Evolutionary conservation across 208 protist species (phyloP).

Genomic region (Crithidia fasciculata): DNA sequence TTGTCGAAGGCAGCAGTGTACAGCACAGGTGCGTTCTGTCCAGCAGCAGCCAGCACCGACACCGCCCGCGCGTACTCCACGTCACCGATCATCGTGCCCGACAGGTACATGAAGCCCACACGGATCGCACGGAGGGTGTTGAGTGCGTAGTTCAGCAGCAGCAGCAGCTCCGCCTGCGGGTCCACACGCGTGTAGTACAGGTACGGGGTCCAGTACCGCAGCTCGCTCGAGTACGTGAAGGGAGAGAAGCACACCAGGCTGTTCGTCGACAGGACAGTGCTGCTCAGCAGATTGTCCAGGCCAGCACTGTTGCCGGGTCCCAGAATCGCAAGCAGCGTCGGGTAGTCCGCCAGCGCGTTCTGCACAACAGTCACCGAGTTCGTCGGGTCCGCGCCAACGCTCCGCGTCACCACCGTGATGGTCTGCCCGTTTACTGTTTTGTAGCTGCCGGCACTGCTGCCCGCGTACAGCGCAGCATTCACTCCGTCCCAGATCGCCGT

Average conservation of each 20-base stretch:
- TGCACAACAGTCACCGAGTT: conserved; percentile 14
- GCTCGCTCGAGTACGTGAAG: conserved; percentile 23
- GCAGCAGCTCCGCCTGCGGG: conserved; percentile 37
- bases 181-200: conserved; percentile 58
- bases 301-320: conserved; percentile 13
- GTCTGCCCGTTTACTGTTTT: conserved; percentile 5
- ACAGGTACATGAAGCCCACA: conserved; percentile 67
- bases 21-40: conserved; percentile 7
- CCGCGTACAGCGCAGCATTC: conserved; percentile 22
- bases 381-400: not conserved
- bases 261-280: not conserved
- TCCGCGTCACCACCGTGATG: conserved; percentile 25
- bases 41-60: conserved; percentile 6
- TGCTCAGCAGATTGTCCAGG: not conserved
- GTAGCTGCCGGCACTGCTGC: not conserved
- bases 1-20: conserved; percentile 30
- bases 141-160: conserved; percentile 36
- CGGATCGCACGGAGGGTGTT: conserved; percentile 31
- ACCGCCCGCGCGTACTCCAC: conserved; percentile 27
- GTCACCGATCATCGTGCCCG: conserved; percentile 37
- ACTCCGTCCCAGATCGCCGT: conserved; percentile 33
- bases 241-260: conserved; percentile 36
- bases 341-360: conserved; percentile 1
- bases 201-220: conserved; percentile 18
- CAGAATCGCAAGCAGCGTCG: conserved; percentile 19